A percentile compares a stretch with the other conserved stretches of the same genome.
Evolutionary conservation across 805 yeast species (phyloP).

Genomic region (Hanseniaspora guilliermondii): DNA sequence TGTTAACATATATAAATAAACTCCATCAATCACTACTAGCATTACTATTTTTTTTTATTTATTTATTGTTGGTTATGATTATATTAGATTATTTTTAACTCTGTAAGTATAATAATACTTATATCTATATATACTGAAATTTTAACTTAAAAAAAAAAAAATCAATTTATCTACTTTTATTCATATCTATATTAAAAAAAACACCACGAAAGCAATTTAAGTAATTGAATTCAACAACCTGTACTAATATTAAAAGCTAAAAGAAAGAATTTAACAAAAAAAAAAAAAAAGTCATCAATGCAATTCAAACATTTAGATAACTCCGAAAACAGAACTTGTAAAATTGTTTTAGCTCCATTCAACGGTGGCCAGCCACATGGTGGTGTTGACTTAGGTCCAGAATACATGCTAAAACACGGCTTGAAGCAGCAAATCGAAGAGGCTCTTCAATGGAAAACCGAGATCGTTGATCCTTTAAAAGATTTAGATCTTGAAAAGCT

Average conservation of each 20-base stretch:
- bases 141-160: no score
- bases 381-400: slow-evolving; percentile 94
- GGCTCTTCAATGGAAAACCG: slow-evolving; percentile 57
- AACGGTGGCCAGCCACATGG: slow-evolving; percentile 90
- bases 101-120: no score
- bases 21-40: no score
- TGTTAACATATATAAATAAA: no score
- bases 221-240: not conserved
- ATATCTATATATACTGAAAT: no score
- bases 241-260: no score
- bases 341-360: slow-evolving; percentile 83
- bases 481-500: slow-evolving; percentile 34
- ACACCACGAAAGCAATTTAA: not conserved
- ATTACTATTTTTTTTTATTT: no score
- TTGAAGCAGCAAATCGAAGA: slow-evolving; percentile 46
- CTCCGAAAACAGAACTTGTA: slow-evolving; percentile 30
- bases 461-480: slow-evolving; percentile 42
- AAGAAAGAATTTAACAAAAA: not conserved
- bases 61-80: no score
- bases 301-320: slow-evolving; percentile 26
- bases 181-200: no score
- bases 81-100: no score
- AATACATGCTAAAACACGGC: slow-evolving; percentile 61
- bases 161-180: no score
- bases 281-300: not conserved